Evolutionary conservation across 2,329 filamentous ascomycete genomes (phyloP), one percentile per base, ranked within the genome.

Genomic region (Tolypocladium album): DNA sequence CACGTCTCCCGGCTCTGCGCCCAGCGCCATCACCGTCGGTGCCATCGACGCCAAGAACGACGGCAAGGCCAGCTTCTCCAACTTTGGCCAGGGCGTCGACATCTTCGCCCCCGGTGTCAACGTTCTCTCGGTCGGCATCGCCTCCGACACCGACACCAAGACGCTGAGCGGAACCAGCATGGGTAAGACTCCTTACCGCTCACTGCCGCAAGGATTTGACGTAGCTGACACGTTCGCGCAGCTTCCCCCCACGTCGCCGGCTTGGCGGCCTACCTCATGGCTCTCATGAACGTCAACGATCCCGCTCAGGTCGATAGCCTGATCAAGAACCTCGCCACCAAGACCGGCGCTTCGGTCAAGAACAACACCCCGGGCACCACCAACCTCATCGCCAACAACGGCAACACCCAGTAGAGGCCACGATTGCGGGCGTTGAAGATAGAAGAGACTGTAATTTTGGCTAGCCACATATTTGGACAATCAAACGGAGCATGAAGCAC

Each of bases 211-310:
- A 20, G 61, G 34, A 36, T 57, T 38, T 47, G 15, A 43, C 42
- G 11, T 8, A 2, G 27, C 56, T 58, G 31, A 59, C 50, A n/a
- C n/a, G 4, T 39, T 4, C 4, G 20, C 20, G 50, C 31, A 74
- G 85, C 87, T 34, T 80, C 81, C 15, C 87, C 87, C 1, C 86
- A 89, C 69, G 79, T 89, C 59, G 81, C 84, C 56, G 88, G 88
- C 56, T 76, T 90, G 4, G 85, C 84, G 17, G 86, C 85, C 36
- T 90, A 89, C 72, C 74, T 90, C 39, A 85, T 89, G 75, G 67
- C 74, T 58, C 77, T 85, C 59, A 80, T 84, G 72, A 67, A 71
- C 58, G 70, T 85, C 62, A 75, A 71, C 9, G 71, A 73, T 56
- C 64, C 70, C n/a, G 61, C 9, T 3, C 31, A 68, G 34, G 75